Percentiles rank a stretch among this genome's conserved stretches.
phyloP scores from a whole-genome alignment of 495 filamentous ascomycete genomes.

The Trichocladium uniseriatum region DNA sequence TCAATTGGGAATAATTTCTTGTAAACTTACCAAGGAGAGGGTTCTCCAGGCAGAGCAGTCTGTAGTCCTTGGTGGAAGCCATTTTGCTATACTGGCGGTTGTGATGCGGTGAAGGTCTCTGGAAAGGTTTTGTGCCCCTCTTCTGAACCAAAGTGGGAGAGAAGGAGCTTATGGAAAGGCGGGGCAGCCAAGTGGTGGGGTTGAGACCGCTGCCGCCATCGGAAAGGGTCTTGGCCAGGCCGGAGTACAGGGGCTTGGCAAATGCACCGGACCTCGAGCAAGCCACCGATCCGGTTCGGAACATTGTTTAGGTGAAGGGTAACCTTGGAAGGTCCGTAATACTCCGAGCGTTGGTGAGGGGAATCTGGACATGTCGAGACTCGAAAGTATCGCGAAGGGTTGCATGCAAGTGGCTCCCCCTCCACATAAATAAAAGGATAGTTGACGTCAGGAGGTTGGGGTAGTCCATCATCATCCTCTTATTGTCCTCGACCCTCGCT shows the following conservation, averaged over 20 bases:
- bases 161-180: slow-evolving; percentile 8
- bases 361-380: too few species aligned
- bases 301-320: background rate
- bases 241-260: slow-evolving; percentile 13
- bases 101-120: slow-evolving; percentile 10
- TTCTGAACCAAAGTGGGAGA: background rate
- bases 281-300: slow-evolving; percentile 9
- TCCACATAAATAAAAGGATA: background rate
- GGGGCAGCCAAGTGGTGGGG: slow-evolving; percentile 17
- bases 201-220: slow-evolving; percentile 15
- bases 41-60: slow-evolving; percentile 88
- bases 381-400: too few species aligned
- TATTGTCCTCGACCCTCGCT: background rate
- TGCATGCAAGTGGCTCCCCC: too few species aligned
- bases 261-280: slow-evolving; percentile 5
- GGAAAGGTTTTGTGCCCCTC: slow-evolving; percentile 15
- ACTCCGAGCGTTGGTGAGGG: too few species aligned
- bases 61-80: slow-evolving; percentile 64
- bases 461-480: background rate
- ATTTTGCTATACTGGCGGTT: slow-evolving; percentile 40
- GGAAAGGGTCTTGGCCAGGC: slow-evolving; percentile 2
- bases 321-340: too few species aligned
- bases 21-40: slow-evolving; percentile 72
- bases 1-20: slow-evolving; percentile 5
- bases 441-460: slow-evolving; percentile 7